Conservation (phyloP, 2,329 filamentous ascomycete species). For the Aureobasidium sp. region DNA sequence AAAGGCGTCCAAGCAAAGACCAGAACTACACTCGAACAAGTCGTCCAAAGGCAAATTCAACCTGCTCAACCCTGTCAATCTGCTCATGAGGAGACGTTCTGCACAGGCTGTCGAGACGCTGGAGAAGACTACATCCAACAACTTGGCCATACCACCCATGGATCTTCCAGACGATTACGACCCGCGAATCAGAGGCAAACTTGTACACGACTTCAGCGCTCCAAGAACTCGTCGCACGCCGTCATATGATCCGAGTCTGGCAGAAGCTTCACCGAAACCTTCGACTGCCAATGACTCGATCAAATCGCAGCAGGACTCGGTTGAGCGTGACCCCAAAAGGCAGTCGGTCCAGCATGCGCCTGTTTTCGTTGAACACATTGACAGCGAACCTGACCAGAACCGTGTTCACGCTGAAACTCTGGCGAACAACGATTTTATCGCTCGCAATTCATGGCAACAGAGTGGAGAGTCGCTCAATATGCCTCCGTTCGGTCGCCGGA, state of each 20-base stretch:
- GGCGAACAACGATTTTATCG: conserved; percentile 40
- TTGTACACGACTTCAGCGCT: conserved; percentile 57
- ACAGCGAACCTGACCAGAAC: conserved; percentile 38
- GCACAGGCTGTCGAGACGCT: conserved; percentile 35
- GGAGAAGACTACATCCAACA: conserved; percentile 43
- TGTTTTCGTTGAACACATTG: conserved; percentile 53
- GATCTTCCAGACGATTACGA: conserved; percentile 49
- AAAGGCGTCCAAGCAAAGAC: conserved; percentile 10
- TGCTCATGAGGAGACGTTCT: conserved; percentile 49
- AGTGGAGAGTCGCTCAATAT: conserved; percentile 24
- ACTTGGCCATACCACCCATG: conserved; percentile 39
- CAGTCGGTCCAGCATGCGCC: conserved; percentile 41
- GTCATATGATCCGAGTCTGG: conserved; percentile 15
- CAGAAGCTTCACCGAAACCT: conserved; percentile 1
- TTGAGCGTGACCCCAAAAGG: not conserved
- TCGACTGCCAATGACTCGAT: not conserved
- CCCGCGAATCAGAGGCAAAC: conserved; percentile 52
- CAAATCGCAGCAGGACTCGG: not conserved
- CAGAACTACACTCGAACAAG: conserved; percentile 12
- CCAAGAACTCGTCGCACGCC: conserved; percentile 41
- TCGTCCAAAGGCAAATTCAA: conserved; percentile 14
- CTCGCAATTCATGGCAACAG: conserved; percentile 32
- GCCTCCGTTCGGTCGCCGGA: conserved; percentile 28
- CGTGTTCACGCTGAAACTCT: conserved; percentile 39
- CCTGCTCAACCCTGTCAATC: conserved; percentile 52